Base-by-base conservation (phyloP, 1,284 basidiomycete species). In the Sporisorium iseilematis-ciliati region DNA sequence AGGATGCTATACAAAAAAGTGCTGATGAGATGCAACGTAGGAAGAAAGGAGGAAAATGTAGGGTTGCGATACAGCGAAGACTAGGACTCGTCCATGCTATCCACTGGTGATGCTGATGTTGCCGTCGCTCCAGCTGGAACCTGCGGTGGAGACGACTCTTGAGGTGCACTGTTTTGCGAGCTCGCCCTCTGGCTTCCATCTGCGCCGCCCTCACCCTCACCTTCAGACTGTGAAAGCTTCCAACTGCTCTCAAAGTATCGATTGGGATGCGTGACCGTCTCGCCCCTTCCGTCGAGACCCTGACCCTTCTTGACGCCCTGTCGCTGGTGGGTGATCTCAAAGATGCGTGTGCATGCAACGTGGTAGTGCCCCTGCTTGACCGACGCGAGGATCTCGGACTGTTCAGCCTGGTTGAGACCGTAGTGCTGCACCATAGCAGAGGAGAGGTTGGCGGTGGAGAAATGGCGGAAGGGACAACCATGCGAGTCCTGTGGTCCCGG, bases 391-490 rank as follows among this genome's bases (percentile, higher is more conserved):
- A 99, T 91, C 83, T 99, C 97, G n/a, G 91, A 90, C 76, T 95
- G 87, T 81, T 98, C 93, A 86, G 26, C 91, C 90, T 71, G 89
- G 14, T 65, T 89, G 18, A 90, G 88, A 21, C 90, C 89, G 84
- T 96, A 97, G 52, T 90, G 88, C 7, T 91, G 89, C 8, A 92
- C 86, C 40, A 99, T 88, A 43, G 92, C 91, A 0, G 91, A 88
- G 59, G 92, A 89, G 26, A 99, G 89, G 80, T 95, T 97, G 66
- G 94, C 92, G 0, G 90, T 88, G 7, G 92, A 90, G 85, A 95
- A 96, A 84, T 95, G 93, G 20, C 93, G 91, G 88, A 95, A 99
- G 1, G 97, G 97, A 83, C 97, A 99, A 11, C 97, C 97, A 84
- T 96, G 92, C 41, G 89, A 89, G 82, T 94, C 92, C 67, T 89